Percentiles rank a stretch among this genome's conserved stretches.
These are phyloP conservation scores for Fraxinus anomala DNA, from an alignment of 257 asterid species.

Conservation along the genomic window DNA sequence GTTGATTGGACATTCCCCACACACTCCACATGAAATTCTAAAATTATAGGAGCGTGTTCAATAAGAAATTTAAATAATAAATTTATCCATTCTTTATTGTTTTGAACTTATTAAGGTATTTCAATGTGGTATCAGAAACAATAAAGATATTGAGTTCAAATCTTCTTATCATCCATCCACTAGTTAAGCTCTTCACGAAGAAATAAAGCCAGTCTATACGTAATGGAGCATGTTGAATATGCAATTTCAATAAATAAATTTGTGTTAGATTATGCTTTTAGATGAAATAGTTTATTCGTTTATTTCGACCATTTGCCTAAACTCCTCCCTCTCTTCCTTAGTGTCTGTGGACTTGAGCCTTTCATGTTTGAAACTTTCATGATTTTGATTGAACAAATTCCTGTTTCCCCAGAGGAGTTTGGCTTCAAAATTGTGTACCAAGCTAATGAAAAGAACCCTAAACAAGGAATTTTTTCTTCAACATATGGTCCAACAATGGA, in stretches of 20 bases:
- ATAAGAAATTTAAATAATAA: background rate
- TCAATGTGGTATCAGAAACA: background rate
- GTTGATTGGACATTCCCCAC: slow-evolving; percentile 39
- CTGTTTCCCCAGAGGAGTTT: slow-evolving; percentile 23
- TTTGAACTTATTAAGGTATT: background rate
- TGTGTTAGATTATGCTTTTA: too few relatives aligned
- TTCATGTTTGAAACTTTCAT: slow-evolving; percentile 24
- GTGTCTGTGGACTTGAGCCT: slow-evolving; percentile 32
- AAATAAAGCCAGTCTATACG: too few relatives aligned
- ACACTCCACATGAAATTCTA: slow-evolving; percentile 24
- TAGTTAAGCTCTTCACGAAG: too few relatives aligned
- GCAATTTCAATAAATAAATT: background rate
- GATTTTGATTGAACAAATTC: slow-evolving; percentile 39
- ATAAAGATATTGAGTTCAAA: background rate
- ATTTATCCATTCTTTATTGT: background rate
- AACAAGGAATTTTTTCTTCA: background rate
- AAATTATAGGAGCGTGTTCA: background rate
- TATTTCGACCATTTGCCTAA: slow-evolving; percentile 45
- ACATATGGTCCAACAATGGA: background rate
- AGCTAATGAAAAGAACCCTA: background rate
- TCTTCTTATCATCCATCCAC: background rate
- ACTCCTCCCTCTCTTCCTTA: slow-evolving; percentile 14
- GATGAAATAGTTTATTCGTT: background rate
- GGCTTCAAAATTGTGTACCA: background rate
- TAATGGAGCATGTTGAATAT: background rate